Evolutionary conservation across 2,329 filamentous ascomycete genomes (phyloP).

Genomic region (Talaromyces piceae): DNA sequence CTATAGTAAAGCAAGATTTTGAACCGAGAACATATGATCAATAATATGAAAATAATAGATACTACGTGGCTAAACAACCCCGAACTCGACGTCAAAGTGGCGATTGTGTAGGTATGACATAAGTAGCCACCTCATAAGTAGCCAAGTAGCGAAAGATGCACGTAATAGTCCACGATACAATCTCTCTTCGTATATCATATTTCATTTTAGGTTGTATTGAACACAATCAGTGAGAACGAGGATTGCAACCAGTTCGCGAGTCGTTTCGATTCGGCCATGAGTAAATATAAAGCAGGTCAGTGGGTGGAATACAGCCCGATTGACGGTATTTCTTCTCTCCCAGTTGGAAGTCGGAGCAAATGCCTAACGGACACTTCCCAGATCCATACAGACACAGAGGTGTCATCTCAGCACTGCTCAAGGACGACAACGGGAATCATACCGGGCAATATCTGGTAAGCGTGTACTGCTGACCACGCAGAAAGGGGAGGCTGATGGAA

Average conservation of each 20-base stretch:
- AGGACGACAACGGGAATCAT: conserved; percentile 4
- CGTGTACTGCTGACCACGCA: not conserved
- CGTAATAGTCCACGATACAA: too few species aligned
- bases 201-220: too few species aligned
- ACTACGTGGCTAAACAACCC: too few species aligned
- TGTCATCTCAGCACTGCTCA: conserved; percentile 4
- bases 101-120: conserved; percentile 1
- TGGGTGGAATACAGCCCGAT: conserved; percentile 12
- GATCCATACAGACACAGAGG: conserved; percentile 10
- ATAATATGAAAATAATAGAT: too few species aligned
- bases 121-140: not conserved
- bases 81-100: not conserved
- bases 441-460: conserved; percentile 10
- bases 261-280: not conserved
- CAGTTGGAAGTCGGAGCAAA: not conserved
- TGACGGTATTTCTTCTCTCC: not conserved
- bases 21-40: too few species aligned
- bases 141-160: too few species aligned
- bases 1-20: too few species aligned
- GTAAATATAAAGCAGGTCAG: conserved; percentile 8
- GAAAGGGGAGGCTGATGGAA: not conserved
- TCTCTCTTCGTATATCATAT: too few species aligned
- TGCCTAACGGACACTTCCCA: not conserved
- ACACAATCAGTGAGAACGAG: not conserved
- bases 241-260: not conserved